Conservation (phyloP, 108 stramenopile genomes). For the Nitzschia putrida region DNA sequence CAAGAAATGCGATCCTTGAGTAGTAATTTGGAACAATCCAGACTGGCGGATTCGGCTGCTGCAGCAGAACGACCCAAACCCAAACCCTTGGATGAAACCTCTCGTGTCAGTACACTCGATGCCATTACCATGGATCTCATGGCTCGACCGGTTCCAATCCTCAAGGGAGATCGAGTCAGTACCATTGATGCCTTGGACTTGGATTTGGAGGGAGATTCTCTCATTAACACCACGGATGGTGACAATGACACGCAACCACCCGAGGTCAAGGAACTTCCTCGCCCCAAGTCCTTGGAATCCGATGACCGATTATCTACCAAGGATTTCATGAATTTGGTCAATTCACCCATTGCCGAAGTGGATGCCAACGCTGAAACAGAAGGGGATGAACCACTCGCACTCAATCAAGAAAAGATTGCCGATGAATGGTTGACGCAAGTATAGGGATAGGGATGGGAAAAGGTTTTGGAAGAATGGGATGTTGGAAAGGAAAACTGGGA, state of each 20-base stretch:
- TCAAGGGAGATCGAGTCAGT: conserved; percentile 30
- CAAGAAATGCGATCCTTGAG: conserved; percentile 66
- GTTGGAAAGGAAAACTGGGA: too few relatives aligned
- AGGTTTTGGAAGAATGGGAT: too few relatives aligned
- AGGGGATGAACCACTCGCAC: conserved; percentile 20
- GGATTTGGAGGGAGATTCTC: conserved; percentile 39
- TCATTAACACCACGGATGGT: not conserved
- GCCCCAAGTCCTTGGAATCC: conserved; percentile 17
- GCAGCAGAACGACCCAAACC: conserved; percentile 17
- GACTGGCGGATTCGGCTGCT: not conserved
- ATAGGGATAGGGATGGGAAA: not conserved
- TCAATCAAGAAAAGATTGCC: conserved; percentile 19
- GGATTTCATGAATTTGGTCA: conserved; percentile 43
- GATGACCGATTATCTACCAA: conserved; percentile 38
- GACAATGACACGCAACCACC: not conserved
- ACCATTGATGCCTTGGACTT: conserved; percentile 63
- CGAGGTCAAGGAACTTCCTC: conserved; percentile 8
- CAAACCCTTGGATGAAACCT: conserved; percentile 10
- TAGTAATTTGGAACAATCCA: conserved; percentile 44
- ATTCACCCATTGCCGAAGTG: conserved; percentile 16
- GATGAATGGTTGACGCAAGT: conserved; percentile 25
- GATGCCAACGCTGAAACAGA: not conserved
- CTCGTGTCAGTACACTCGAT: conserved; percentile 43
- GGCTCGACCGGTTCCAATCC: conserved; percentile 39
- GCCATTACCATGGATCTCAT: conserved; percentile 46